Percentiles rank a stretch among this genome's conserved stretches.
phyloP scores from a whole-genome alignment of 2,329 filamentous ascomycete species.

The Epichloe hybrida region DNA sequence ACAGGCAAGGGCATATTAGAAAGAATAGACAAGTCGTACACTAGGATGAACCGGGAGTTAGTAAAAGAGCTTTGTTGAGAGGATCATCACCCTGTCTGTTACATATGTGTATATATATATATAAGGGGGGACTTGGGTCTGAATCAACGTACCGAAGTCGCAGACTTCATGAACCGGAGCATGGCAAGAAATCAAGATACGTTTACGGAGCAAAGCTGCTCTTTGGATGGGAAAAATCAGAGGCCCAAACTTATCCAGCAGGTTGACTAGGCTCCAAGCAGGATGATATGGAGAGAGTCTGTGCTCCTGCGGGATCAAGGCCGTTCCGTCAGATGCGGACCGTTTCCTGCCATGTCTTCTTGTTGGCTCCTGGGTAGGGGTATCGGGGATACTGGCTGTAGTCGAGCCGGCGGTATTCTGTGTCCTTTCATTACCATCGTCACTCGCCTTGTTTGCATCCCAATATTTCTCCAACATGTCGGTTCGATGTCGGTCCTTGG shows the following conservation, averaged over 20 bases:
- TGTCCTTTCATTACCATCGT: conserved; percentile 9
- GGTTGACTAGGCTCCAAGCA: conserved; percentile 63
- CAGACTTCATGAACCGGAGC: conserved; percentile 76
- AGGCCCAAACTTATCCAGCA: conserved; percentile 77
- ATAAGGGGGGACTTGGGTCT: conserved; percentile 5
- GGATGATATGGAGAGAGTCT: conserved; percentile 69
- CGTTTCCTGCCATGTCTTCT: conserved; percentile 41
- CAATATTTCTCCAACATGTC: conserved; percentile 67
- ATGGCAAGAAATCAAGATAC: conserved; percentile 75
- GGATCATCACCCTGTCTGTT: no score
- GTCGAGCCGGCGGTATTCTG: conserved; percentile 7
- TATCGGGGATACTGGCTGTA: conserved; percentile 24
- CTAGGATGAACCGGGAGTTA: conserved; percentile 27
- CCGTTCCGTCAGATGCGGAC: conserved; percentile 48
- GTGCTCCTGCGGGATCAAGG: conserved; percentile 46
- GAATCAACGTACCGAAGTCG: conserved; percentile 59
- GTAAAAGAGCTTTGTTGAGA: no score
- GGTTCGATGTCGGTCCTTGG: conserved; percentile 49
- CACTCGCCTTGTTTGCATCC: conserved; percentile 36
- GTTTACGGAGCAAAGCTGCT: conserved; percentile 71
- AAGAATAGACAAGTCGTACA: conserved; percentile 88
- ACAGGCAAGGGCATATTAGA: conserved; percentile 73
- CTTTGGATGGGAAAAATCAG: conserved; percentile 85
- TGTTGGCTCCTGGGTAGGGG: conserved; percentile 20
- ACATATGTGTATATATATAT: background rate